phyloP scores from a whole-genome alignment of 371 early-diverging fungal species.

The Mortierella sp. region DNA sequence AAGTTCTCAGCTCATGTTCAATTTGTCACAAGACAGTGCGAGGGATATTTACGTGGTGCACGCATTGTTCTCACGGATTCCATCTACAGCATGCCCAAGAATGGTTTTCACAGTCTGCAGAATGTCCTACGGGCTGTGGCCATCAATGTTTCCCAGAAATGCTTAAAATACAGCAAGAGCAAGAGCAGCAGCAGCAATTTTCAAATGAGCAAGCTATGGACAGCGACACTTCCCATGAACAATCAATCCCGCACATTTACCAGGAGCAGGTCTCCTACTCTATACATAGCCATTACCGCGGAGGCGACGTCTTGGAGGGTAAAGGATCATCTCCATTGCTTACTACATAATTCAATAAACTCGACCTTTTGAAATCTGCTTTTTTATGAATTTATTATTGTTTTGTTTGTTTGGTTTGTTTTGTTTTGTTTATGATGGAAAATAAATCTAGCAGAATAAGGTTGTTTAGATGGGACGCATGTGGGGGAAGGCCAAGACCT shows the following conservation, averaged over 20 bases:
- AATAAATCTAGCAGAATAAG: not conserved
- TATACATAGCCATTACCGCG: slow-evolving; percentile 9
- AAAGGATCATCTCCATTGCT: slow-evolving; percentile 11
- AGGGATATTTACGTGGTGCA: slow-evolving; percentile 79
- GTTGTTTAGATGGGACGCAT: slow-evolving; percentile 75
- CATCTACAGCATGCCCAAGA: slow-evolving; percentile 78
- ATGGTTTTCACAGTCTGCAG: slow-evolving; percentile 76
- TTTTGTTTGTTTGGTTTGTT: not conserved
- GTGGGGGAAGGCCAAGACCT: slow-evolving; percentile 97
- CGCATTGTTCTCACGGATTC: slow-evolving; percentile 88
- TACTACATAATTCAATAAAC: not conserved
- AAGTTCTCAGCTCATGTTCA: slow-evolving; percentile 75
- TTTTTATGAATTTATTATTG: not conserved
- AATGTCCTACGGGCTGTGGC: slow-evolving; percentile 86
- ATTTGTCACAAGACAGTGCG: slow-evolving; percentile 79
- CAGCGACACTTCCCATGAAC: slow-evolving; percentile 12
- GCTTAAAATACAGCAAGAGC: slow-evolving; percentile 50
- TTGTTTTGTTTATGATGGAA: not conserved
- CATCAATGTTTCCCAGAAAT: slow-evolving; percentile 68
- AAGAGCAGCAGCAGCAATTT: slow-evolving; percentile 30
- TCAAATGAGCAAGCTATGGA: slow-evolving; percentile 16
- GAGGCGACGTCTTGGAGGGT: slow-evolving; percentile 6
- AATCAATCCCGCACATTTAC: slow-evolving; percentile 11
- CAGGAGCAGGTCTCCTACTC: slow-evolving; percentile 36
- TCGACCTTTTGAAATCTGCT: not conserved